Evolutionary conservation across 768 basidiomycete genomes (phyloP).

Genomic region (Kondoa malvinella): DNA sequence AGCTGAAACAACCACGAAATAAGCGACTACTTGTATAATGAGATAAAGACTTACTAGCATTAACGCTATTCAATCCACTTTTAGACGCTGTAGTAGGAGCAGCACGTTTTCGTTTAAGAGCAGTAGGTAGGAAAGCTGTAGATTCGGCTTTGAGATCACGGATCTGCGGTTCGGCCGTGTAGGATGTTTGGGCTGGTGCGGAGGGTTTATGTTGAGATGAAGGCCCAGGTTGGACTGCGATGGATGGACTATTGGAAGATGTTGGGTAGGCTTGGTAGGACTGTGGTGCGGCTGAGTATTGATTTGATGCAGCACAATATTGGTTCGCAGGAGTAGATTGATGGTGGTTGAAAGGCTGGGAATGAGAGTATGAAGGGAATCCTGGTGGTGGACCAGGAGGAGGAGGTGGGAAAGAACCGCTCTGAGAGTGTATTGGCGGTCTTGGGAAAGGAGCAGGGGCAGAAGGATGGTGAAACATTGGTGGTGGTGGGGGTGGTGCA

Average conservation of each 20-base stretch:
- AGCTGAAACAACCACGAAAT: no score
- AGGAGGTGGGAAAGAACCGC: slow-evolving; percentile 13
- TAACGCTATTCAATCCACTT: not conserved
- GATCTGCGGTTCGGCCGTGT: slow-evolving; percentile 68
- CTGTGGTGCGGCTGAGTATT: slow-evolving; percentile 6
- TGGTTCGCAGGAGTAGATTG: not conserved
- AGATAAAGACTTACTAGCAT: not conserved
- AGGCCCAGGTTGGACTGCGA: slow-evolving; percentile 3
- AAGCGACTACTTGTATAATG: not conserved
- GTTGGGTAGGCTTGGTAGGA: slow-evolving; percentile 16
- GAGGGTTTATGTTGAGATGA: not conserved
- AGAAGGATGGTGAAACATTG: slow-evolving; percentile 29
- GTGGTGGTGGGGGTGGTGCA: slow-evolving; percentile 16
- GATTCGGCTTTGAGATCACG: slow-evolving; percentile 91
- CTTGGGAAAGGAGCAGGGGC: slow-evolving; percentile 27
- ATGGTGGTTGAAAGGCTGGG: slow-evolving; percentile 25
- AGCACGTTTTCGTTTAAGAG: slow-evolving; percentile 51
- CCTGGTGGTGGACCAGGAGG: slow-evolving; percentile 28
- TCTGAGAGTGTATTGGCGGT: slow-evolving; percentile 17
- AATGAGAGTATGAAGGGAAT: slow-evolving; percentile 26
- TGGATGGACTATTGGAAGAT: slow-evolving; percentile 13
- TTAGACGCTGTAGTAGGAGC: slow-evolving; percentile 6
- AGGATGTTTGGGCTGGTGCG: slow-evolving; percentile 42
- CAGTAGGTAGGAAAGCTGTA: slow-evolving; percentile 71
- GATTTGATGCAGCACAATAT: slow-evolving; percentile 14